A percentile compares a stretch with the other conserved stretches of the same genome.
Conservation (phyloP, 1,284 basidiomycete genomes). For the Pyrrhoderma noxium region DNA sequence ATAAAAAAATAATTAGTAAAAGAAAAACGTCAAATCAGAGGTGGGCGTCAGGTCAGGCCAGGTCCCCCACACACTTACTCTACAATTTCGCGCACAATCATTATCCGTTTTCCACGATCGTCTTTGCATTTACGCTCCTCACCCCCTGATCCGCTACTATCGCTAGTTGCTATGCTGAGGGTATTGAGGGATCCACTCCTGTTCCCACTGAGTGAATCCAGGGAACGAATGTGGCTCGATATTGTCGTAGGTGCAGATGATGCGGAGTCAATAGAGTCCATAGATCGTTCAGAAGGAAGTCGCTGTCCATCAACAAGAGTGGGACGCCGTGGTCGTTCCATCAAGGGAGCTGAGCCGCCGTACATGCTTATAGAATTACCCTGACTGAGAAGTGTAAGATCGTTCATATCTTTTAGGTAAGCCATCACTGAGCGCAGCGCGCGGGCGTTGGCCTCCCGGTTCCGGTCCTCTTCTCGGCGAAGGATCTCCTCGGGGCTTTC, state of each 20-base stretch:
- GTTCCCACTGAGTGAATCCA: constrained; percentile 49
- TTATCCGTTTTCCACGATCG: constrained; percentile 72
- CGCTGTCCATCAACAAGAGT: constrained; percentile 53
- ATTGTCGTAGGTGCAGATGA: constrained; percentile 29
- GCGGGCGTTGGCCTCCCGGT: constrained; percentile 60
- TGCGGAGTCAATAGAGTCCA: constrained; percentile 24
- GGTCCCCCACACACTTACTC: too few species aligned
- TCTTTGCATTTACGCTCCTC: constrained; percentile 85
- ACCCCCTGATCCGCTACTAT: constrained; percentile 51
- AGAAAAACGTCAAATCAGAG: constrained; percentile 11
- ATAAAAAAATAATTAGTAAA: constrained; percentile 3
- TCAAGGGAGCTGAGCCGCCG: constrained; percentile 36
- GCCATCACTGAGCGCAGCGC: constrained; percentile 88
- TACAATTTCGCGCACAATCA: constrained; percentile 80
- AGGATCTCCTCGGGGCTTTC: constrained; percentile 39
- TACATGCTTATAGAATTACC: constrained; percentile 47
- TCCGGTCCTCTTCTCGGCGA: constrained; percentile 62
- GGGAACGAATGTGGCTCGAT: constrained; percentile 51
- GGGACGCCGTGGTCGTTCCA: constrained; percentile 51
- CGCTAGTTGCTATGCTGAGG: constrained; percentile 64
- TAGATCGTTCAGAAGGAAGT: constrained; percentile 39
- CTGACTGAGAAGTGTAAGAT: constrained; percentile 59
- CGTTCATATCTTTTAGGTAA: constrained; percentile 92
- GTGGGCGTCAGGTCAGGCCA: background rate
- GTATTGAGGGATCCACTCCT: constrained; percentile 59